Evolutionary conservation across 2,329 filamentous ascomycete species (phyloP).

Genomic region (Cladobotryum protrusum): DNA sequence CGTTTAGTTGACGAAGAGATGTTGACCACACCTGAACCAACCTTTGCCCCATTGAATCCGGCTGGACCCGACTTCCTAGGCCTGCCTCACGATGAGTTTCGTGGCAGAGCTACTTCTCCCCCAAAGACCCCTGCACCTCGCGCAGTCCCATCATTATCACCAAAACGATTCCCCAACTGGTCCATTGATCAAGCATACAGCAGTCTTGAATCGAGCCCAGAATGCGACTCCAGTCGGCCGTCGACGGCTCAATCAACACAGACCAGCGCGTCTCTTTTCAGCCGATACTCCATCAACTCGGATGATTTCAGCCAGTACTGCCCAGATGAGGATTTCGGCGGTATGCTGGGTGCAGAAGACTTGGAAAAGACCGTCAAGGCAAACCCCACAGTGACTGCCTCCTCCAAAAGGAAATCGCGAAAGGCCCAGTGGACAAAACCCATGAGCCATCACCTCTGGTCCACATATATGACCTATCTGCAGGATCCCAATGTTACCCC

Average conservation of each 20-base stretch:
- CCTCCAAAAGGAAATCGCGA: constrained; percentile 17
- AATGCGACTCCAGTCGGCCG: constrained; percentile 53
- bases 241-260: constrained; percentile 55
- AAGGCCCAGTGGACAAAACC: constrained; percentile 58
- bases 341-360: constrained; percentile 23
- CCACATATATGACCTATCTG: constrained; percentile 57
- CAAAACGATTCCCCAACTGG: constrained; percentile 51
- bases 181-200: constrained; percentile 51
- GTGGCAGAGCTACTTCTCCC: constrained; percentile 41
- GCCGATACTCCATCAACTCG: constrained; percentile 49
- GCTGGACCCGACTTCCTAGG: constrained; percentile 24
- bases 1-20: constrained; percentile 40
- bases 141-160: constrained; percentile 36
- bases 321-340: constrained; percentile 34
- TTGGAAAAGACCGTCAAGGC: constrained; percentile 26
- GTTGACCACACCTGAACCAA: constrained; percentile 29
- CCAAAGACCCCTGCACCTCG: constrained; percentile 55
- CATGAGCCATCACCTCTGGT: constrained; percentile 62
- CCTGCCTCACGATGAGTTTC: constrained; percentile 26
- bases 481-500: constrained; percentile 63
- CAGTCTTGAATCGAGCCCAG: constrained; percentile 52
- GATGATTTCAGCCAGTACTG: constrained; percentile 49
- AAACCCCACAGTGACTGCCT: not conserved
- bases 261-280: constrained; percentile 52
- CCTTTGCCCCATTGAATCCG: constrained; percentile 29